These are phyloP conservation scores for Geotrichum restrictum DNA, from an alignment of 1,139 yeast species.

Conservation along the genomic window DNA sequence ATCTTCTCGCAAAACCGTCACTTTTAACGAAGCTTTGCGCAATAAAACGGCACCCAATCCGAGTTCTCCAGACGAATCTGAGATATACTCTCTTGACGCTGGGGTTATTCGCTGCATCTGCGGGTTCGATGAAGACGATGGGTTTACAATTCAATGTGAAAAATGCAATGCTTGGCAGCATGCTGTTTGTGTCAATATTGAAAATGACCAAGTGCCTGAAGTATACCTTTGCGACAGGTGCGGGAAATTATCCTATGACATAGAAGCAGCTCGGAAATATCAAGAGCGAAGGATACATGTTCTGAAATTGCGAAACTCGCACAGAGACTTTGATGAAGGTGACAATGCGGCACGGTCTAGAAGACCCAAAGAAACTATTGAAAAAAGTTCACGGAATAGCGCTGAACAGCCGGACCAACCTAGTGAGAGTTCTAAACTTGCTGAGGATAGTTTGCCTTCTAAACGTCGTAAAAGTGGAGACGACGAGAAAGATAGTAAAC, in stretches of 20 bases:
- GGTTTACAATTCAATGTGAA: conserved; percentile 92
- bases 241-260: conserved; percentile 56
- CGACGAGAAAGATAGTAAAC: conserved; percentile 17
- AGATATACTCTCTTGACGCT: conserved; percentile 47
- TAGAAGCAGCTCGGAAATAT: conserved; percentile 44
- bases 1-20: conserved; percentile 10
- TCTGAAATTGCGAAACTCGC: conserved; percentile 5
- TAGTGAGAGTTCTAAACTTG: neutral
- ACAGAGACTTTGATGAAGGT: neutral
- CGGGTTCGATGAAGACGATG: conserved; percentile 86
- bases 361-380: neutral
- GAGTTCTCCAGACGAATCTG: conserved; percentile 51
- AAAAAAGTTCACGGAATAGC: neutral
- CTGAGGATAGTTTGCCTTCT: conserved; percentile 5
- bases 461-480: conserved; percentile 16
- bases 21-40: conserved; percentile 4
- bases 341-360: neutral
- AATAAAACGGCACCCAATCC: conserved; percentile 9
- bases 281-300: conserved; percentile 29
- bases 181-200: conserved; percentile 79
- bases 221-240: conserved; percentile 79
- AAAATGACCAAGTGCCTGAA: conserved; percentile 73
- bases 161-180: conserved; percentile 93
- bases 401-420: neutral
- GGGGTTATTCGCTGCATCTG: conserved; percentile 90